Evolutionary conservation across 2,329 filamentous ascomycete genomes (phyloP), one percentile per base, ranked within the genome.

Genomic region (Aspergillus sp.): DNA sequence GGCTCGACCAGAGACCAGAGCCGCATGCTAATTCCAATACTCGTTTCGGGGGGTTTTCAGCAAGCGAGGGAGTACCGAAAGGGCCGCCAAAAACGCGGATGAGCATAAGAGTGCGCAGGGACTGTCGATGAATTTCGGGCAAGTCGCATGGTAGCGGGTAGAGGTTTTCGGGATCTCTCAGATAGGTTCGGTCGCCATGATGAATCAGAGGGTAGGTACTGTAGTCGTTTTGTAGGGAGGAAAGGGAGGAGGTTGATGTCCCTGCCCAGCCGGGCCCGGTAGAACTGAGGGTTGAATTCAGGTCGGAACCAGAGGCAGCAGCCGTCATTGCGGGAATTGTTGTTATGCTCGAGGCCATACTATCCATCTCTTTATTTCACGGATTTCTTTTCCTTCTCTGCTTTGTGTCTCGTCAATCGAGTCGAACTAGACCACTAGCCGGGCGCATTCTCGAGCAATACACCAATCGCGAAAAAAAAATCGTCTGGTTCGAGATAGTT

Each of bases 131-230:
- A 43, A 95, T 79, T 70, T 96, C 90, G 37, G 84, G 75, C 37
- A 95, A 79, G 70, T 96, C 91, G 71, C 86, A 85, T 35, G 91
- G 91, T 2, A 96, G 75, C n/a, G 89, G 89, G 60, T 97, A 96
- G 6, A 81, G 72, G 25, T 87, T 72, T 2, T 79, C 76, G 7
- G 78, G 74, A 61, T 95, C 88, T 62, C 86, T 82, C 54, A 94
- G 79, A 69, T 91, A 96, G 42, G 85, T 85, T 49, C 90, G 85
- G 45, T 88, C 88, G 72, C 93, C 85, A 60, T 85, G 83, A 54
- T 84, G 72, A 55, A 86, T 72, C 60, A 90, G 86, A 6, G 84
- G 82, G 57, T 72, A 74, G 55, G 65, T 69, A 30, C 60, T 59
- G 53, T 70, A 69, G 53, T 72, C 69, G 20, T 64, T 64, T 19